Percentiles rank a stretch among this genome's conserved stretches.
phyloP scores from a whole-genome alignment of 2,329 filamentous ascomycete species.

The Sporothrix schenckii region DNA sequence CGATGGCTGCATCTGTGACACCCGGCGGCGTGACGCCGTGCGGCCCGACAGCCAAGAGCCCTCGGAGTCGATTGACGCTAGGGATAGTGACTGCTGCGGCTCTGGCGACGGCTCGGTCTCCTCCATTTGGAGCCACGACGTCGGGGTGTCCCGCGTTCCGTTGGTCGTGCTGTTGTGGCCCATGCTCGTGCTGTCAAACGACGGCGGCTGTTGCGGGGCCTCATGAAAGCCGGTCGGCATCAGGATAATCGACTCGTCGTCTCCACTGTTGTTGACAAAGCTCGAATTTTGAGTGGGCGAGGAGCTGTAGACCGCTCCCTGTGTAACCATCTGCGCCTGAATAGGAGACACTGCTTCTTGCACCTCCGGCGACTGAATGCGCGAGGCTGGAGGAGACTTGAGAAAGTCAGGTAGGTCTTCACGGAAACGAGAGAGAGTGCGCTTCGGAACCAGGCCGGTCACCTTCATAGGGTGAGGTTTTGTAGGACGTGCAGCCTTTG shows the following conservation, averaged over 20 bases:
- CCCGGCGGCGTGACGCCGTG: constrained; percentile 48
- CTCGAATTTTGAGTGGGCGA: not conserved
- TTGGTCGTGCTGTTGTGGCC: constrained; percentile 37
- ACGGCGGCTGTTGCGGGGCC: constrained; percentile 34
- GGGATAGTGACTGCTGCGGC: constrained; percentile 75
- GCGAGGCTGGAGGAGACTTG: constrained; percentile 80
- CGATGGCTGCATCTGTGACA: constrained; percentile 47
- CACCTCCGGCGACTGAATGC: constrained; percentile 75
- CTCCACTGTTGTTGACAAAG: constrained; percentile 36
- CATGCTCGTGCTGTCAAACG: constrained; percentile 27
- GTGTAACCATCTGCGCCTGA: constrained; percentile 24
- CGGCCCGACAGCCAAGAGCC: constrained; percentile 92
- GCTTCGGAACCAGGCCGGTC: constrained; percentile 62
- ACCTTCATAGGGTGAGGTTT: constrained; percentile 42
- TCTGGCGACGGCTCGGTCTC: constrained; percentile 56
- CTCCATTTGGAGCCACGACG: constrained; percentile 46
- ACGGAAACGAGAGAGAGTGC: constrained; percentile 86
- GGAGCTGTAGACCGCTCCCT: constrained; percentile 35
- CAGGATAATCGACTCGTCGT: constrained; percentile 37
- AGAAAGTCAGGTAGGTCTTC: constrained; percentile 89
- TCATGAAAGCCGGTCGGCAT: constrained; percentile 37
- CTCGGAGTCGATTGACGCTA: constrained; percentile 94
- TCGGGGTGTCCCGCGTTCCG: constrained; percentile 50
- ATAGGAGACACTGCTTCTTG: constrained; percentile 38
- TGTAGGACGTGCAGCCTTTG: constrained; percentile 31